Percentiles rank a stretch among this genome's conserved stretches.
phyloP scores from a whole-genome alignment of 805 yeast species.

The Zygotorulaspora danielsina region DNA sequence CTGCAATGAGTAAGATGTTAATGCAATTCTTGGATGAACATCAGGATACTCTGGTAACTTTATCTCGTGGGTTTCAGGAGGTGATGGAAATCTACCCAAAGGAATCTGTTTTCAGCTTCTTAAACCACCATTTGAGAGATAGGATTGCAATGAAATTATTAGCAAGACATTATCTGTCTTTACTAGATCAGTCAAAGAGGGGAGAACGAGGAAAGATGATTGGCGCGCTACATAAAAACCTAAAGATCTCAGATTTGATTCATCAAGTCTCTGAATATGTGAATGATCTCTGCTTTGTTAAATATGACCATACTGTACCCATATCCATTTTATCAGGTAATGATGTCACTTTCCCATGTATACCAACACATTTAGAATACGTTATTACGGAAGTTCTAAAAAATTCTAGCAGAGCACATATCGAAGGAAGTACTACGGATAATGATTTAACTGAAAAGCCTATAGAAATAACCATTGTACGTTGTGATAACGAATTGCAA shows the following conservation, averaged over 20 bases:
- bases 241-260: conserved; percentile 62
- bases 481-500: conserved; percentile 48
- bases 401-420: conserved; percentile 82
- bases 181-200: conserved; percentile 41
- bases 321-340: conserved; percentile 54
- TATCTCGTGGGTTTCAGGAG: conserved; percentile 80
- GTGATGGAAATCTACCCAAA: conserved; percentile 45
- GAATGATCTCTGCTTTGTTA: conserved; percentile 74
- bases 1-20: conserved; percentile 49
- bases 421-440: conserved; percentile 50
- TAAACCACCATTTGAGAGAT: conserved; percentile 74
- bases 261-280: conserved; percentile 66
- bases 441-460: conserved; percentile 24
- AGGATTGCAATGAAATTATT: conserved; percentile 82
- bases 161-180: conserved; percentile 76
- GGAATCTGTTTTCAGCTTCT: conserved; percentile 52
- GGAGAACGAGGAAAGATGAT: conserved; percentile 42
- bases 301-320: conserved; percentile 72
- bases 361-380: conserved; percentile 84
- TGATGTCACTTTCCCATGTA: conserved; percentile 68
- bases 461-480: conserved; percentile 28
- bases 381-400: conserved; percentile 81
- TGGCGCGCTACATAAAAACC: conserved; percentile 63
- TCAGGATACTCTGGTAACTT: conserved; percentile 73
- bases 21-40: conserved; percentile 65